phyloP scores from a whole-genome alignment of 1,284 basidiomycete species.

The Testicularia cyperi region DNA sequence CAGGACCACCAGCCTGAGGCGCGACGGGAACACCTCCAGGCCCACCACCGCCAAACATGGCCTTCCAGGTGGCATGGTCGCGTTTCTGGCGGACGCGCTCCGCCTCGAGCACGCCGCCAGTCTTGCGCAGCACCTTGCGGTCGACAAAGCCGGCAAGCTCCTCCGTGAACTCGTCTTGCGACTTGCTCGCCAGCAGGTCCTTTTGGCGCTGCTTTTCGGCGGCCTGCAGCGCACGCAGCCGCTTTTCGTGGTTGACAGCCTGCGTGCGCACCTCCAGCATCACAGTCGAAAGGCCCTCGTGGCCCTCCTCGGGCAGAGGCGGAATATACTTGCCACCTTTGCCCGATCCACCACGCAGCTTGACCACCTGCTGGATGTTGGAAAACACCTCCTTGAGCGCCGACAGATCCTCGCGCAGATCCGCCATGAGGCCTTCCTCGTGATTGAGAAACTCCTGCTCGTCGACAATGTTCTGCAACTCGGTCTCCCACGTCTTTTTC shows the following conservation, averaged over 20 bases:
- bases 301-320: constrained; percentile 54
- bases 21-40: constrained; percentile 28
- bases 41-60: constrained; percentile 53
- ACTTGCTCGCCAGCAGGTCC: constrained; percentile 35
- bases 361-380: constrained; percentile 59
- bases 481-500: constrained; percentile 98
- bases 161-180: constrained; percentile 56
- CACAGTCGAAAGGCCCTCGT: constrained; percentile 55
- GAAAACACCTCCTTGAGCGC: constrained; percentile 56
- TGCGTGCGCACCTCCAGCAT: constrained; percentile 59
- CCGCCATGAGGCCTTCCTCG: constrained; percentile 54
- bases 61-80: constrained; percentile 53
- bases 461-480: constrained; percentile 92
- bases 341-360: constrained; percentile 41
- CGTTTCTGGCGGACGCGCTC: constrained; percentile 52
- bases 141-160: constrained; percentile 58
- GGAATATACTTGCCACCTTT: constrained; percentile 49
- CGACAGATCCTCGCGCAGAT: constrained; percentile 51
- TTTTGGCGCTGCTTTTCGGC: constrained; percentile 54
- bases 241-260: constrained; percentile 56
- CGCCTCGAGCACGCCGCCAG: constrained; percentile 53
- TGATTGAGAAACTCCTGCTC: constrained; percentile 85
- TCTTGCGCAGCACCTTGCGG: constrained; percentile 54
- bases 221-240: constrained; percentile 54
- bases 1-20: constrained; percentile 4